Conservation (phyloP, 257 asterid genomes). For the Solanum pinnatisectum region DNA sequence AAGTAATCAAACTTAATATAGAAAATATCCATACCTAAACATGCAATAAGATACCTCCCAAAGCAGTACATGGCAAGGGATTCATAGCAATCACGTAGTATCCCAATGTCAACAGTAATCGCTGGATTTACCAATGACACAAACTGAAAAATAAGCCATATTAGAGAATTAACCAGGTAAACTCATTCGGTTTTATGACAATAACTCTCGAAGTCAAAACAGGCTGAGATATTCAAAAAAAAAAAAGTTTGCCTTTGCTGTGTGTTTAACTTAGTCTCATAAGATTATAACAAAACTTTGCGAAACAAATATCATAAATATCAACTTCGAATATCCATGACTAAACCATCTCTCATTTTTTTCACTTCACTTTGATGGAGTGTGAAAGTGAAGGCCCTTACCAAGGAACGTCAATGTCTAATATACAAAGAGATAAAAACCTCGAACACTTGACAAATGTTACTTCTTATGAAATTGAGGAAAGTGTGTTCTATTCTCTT, state of each 20-base stretch:
- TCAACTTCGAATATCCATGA: background rate
- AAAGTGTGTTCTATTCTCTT: background rate
- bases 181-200: background rate
- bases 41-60: conserved; percentile 94
- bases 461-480: background rate
- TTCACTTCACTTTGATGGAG: background rate
- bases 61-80: conserved; percentile 99
- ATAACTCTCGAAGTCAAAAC: background rate
- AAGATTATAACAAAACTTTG: background rate
- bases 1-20: background rate
- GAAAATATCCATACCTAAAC: conserved; percentile 58
- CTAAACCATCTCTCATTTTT: background rate
- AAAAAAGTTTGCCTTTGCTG: background rate
- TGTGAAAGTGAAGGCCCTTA: background rate
- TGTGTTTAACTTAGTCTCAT: background rate
- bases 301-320: background rate
- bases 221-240: background rate
- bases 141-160: conserved; percentile 49
- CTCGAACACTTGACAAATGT: background rate
- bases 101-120: conserved; percentile 75
- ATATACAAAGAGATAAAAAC: background rate
- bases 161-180: background rate
- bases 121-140: conserved; percentile 73
- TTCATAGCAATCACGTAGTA: conserved; percentile 95
- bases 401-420: background rate